Base-by-base conservation (phyloP, 768 basidiomycete genomes). In the Daedalea quercina region DNA sequence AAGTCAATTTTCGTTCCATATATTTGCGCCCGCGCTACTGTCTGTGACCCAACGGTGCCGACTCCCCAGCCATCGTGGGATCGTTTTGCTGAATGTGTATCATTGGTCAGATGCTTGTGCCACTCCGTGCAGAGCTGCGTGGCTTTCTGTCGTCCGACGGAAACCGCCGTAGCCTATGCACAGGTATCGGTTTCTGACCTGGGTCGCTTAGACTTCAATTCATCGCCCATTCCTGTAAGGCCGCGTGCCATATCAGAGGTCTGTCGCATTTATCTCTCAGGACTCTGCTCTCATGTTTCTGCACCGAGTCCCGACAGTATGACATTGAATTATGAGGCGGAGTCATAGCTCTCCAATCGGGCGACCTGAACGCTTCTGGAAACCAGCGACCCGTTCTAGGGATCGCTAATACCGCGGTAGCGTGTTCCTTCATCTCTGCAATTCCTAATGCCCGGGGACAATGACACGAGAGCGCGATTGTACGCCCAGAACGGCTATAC, bases 371-470 rank as follows among this genome's bases (percentile, higher is more conserved):
- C 37, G 6, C 37, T 40, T 40, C 37, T 40, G 15, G 37, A 40
- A 40, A 15, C 37, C 19, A 40, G n/a, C 15, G 37, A 40, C 7
- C 13, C 37, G 37, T 40, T 40, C 37, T 15, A 15, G 19, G 4
- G 37, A 40, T 40, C 37, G 37, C 37, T 19, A 15, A 40, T 40
- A 40, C 19, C 17, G 37, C 37, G 37, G 37, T 19, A 40, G 28
- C 7, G 37, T 7, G 8, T 40, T 40, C n/a, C 33, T 49, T 49
- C 48, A 49, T 49, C 40, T 49, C 48, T 49, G 34, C 9, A 37
- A 49, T 49, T 20, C 19, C 19, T 49, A 49, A 17, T 3, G 12
- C 34, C 48, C n/a, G 3, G 3, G 9, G n/a, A 49, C 48, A 49
- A 49, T 49, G 48, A 28, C 48, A 3, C 11, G 12, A 12, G 48